phyloP scores from a whole-genome alignment of 1,284 basidiomycete genomes.

The Ceratobasidium sp. region DNA sequence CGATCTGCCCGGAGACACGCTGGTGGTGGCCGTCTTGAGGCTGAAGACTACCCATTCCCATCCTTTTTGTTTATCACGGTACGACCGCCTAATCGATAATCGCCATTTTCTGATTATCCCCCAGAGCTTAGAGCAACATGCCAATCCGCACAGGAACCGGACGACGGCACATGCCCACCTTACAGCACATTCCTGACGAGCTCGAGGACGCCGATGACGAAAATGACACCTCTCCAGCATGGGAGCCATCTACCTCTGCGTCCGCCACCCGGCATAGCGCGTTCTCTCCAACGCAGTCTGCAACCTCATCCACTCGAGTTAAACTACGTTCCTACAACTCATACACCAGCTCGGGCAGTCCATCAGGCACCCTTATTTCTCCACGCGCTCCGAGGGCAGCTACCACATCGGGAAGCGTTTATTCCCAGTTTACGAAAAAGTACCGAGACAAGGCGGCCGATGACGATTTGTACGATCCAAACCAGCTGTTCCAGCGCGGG shows the following conservation, averaged over 20 bases:
- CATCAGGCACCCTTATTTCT: neutral
- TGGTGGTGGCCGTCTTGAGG: neutral
- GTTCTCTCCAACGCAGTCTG: conserved; percentile 1
- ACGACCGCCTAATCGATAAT: neutral
- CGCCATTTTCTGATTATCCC: neutral
- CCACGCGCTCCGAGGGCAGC: neutral
- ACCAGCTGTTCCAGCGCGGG: conserved; percentile 62
- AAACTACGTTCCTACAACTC: conserved; percentile 22
- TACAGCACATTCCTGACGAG: conserved; percentile 31
- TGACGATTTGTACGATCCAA: conserved; percentile 33
- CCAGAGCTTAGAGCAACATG: neutral
- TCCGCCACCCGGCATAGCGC: conserved; percentile 1
- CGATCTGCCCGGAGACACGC: neutral
- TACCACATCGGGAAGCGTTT: conserved; percentile 3
- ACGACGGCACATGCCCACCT: conserved; percentile 17
- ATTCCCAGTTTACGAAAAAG: conserved; percentile 29
- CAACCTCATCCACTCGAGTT: neutral
- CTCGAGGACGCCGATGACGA: conserved; percentile 28
- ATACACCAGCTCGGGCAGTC: neutral
- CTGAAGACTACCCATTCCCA: neutral
- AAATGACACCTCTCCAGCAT: neutral
- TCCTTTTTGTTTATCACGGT: neutral
- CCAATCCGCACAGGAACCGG: conserved; percentile 8
- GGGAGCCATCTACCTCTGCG: neutral
- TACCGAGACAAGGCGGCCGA: conserved; percentile 26